Evolutionary conservation across 352 stramenopile species (phyloP).

Genomic region (Nothophytophthora sp.): DNA sequence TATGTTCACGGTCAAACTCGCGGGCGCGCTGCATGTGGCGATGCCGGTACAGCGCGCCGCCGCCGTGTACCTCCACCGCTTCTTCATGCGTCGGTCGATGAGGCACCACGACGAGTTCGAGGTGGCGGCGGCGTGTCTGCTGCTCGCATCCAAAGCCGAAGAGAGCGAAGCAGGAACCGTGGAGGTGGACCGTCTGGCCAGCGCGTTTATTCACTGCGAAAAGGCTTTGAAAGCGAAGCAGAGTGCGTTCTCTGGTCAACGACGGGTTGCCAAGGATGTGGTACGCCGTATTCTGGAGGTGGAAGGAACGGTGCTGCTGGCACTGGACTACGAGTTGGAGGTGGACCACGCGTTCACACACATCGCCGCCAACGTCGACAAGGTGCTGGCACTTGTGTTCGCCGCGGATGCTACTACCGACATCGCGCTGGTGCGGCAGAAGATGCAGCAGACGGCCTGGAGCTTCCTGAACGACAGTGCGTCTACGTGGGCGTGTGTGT

Average conservation of each 20-base stretch:
- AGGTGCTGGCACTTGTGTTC: conserved; percentile 66
- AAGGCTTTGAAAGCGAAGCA: conserved; percentile 78
- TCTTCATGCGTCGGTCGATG: conserved; percentile 86
- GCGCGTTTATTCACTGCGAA: conserved; percentile 69
- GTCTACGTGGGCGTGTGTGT: conserved; percentile 84
- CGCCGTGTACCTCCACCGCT: conserved; percentile 88
- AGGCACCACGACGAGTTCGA: conserved; percentile 86
- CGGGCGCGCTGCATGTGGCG: conserved; percentile 72
- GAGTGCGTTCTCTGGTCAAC: conserved; percentile 77
- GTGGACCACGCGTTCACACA: conserved; percentile 86
- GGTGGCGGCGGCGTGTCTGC: conserved; percentile 79
- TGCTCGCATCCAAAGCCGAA: conserved; percentile 85
- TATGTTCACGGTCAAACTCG: conserved; percentile 88
- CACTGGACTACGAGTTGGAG: conserved; percentile 82
- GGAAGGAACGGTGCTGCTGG: conserved; percentile 84
- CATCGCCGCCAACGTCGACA: conserved; percentile 88
- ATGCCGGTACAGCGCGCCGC: conserved; percentile 85
- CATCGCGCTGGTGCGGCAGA: conserved; percentile 84
- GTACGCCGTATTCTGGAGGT: conserved; percentile 82
- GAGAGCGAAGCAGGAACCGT: conserved; percentile 82
- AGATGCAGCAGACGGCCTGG: conserved; percentile 88
- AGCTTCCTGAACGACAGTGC: conserved; percentile 90
- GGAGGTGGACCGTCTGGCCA: conserved; percentile 71
- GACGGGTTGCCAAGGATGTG: conserved; percentile 69
- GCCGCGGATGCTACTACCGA: conserved; percentile 54